Conservation (phyloP, 83 land plant genomes). For the Thuja plicata region DNA sequence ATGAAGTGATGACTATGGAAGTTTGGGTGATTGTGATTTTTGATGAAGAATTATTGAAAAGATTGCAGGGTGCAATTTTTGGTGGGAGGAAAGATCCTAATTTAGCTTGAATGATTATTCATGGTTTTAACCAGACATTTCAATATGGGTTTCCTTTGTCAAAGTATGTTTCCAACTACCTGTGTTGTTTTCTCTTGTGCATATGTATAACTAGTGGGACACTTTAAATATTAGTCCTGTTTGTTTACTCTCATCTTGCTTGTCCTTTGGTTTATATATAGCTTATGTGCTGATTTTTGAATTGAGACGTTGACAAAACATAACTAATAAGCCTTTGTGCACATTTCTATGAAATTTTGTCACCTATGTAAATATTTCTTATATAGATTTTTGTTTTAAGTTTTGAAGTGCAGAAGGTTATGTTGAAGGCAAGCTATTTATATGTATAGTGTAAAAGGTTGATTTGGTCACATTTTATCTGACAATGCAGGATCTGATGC, state of each 20-base stretch:
- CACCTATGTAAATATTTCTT: not conserved
- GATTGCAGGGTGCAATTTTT: too few species aligned
- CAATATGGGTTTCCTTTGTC: not conserved
- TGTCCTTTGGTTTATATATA: not conserved
- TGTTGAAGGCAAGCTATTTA: not conserved
- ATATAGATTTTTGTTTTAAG: not conserved
- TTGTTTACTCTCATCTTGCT: not conserved
- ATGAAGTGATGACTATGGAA: not conserved
- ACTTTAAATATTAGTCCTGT: not conserved
- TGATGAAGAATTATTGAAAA: too few species aligned
- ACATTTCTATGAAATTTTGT: not conserved
- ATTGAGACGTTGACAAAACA: not conserved
- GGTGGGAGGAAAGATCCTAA: too few species aligned
- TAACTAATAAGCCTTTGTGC: not conserved
- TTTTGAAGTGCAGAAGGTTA: not conserved
- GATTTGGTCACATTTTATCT: not conserved
- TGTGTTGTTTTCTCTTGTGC: not conserved
- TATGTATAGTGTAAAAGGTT: not conserved
- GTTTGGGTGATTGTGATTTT: too few species aligned
- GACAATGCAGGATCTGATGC: constrained; percentile 64
- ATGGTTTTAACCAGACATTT: too few species aligned
- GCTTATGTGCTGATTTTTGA: not conserved
- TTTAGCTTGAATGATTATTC: too few species aligned
- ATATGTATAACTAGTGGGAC: not conserved
- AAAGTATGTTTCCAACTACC: not conserved